Base-by-base conservation (phyloP, 2,329 filamentous ascomycete genomes). In the Tolypocladium guangdongense region DNA sequence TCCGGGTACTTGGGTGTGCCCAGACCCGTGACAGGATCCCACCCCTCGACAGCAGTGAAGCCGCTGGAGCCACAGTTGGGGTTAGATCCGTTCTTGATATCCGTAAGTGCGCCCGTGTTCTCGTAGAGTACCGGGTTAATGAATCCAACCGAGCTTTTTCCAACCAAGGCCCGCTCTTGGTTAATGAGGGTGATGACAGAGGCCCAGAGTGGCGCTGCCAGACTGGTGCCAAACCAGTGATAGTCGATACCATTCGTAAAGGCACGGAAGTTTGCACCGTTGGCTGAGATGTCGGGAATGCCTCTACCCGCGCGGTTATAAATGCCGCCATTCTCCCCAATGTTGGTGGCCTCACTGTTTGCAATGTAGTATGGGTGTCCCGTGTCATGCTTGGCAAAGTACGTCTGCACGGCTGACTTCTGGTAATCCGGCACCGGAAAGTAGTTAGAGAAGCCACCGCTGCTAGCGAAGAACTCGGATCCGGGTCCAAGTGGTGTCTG, bases 211-310 rank as follows among this genome's bases (percentile, higher is more conserved):
- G 61, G 61, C 2, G 59, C 52, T 10, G 60, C 52, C 16, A 56
- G 38, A 30, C 54, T 57, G 10, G 61, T 62, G 1, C 61, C 61
- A 27, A 51, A 56, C 52, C 54, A 50, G 50, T 51, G 50, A 43
- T 18, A 33, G 10, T 51, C n/a, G 18, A 7, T 43, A 2, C 50
- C 50, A 18, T 24, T 33, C 12, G 50, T 45, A 24, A 51, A 51
- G 12, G 50, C 38, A 8, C 50, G 43, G 49, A 78, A 80, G 64
- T 84, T 79, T 20, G 75, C 75, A 2, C 78, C 70, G 52, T 82
- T 70, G 2, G 67, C 67, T 7, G 64, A 62, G 6, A 73, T 59
- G 54, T 73, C 70, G 1, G 71, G 70, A 53, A 69, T 71, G 7
- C 63, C 70, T 33, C 71, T 64, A 11, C 69, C 68, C 0, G 57